Evolutionary conservation across 148 eudicot species (phyloP).

Genomic region (Fagopyrum esculentum): DNA sequence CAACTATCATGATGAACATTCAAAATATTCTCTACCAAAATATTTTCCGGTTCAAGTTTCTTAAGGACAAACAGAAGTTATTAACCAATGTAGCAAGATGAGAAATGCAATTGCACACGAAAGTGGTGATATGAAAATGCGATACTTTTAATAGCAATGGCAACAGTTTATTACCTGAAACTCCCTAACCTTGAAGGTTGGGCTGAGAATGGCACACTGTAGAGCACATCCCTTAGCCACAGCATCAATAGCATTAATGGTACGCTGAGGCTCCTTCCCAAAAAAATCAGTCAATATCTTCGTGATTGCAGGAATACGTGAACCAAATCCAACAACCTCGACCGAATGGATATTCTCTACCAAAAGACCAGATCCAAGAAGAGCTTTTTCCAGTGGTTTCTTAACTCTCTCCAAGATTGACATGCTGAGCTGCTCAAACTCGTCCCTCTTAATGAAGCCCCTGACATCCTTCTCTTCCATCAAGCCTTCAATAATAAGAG

Average conservation of each 20-base stretch:
- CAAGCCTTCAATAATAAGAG: constrained; percentile 85
- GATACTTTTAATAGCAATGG: too few species aligned
- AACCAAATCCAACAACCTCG: constrained; percentile 94
- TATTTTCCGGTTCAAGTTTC: background rate
- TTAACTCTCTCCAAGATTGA: constrained; percentile 53
- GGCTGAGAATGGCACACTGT: constrained; percentile 96
- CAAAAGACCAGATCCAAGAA: constrained; percentile 48
- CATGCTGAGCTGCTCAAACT: constrained; percentile 64
- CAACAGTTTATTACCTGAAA: constrained; percentile 49
- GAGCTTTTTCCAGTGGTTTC: constrained; percentile 69
- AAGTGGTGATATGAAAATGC: too few species aligned
- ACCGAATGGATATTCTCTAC: constrained; percentile 55
- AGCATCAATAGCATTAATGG: constrained; percentile 86
- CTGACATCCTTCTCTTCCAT: constrained; percentile 94
- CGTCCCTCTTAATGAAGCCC: constrained; percentile 76
- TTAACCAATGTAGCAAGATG: background rate
- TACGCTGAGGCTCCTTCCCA: constrained; percentile 58
- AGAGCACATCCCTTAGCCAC: constrained; percentile 97
- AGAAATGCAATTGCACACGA: background rate
- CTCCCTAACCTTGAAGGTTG: constrained; percentile 66
- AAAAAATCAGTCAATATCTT: constrained; percentile 47
- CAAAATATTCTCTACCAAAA: background rate
- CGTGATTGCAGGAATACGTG: constrained; percentile 75
- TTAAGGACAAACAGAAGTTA: background rate
- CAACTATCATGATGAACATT: too few species aligned